A percentile compares a stretch with the other conserved stretches of the same genome.
Evolutionary conservation across 1,284 basidiomycete genomes (phyloP).

Genomic region (Pseudozyma sp.): DNA sequence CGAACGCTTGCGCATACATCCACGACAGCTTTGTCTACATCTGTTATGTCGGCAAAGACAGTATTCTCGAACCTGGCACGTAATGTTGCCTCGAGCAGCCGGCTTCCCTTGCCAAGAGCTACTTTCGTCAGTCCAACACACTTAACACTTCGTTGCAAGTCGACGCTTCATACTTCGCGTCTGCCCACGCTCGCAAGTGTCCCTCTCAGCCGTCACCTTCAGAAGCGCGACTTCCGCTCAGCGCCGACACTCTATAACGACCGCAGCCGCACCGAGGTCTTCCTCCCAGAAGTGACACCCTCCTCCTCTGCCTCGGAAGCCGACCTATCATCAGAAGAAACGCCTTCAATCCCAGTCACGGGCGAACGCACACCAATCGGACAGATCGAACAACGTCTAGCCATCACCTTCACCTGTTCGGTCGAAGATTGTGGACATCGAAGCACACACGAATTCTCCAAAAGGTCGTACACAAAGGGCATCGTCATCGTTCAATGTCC

Average conservation of each 20-base stretch:
- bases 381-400: constrained; percentile 58
- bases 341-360: constrained; percentile 38
- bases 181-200: not conserved
- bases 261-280: constrained; percentile 7
- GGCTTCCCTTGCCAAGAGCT: constrained; percentile 5
- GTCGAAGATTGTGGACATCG: constrained; percentile 78
- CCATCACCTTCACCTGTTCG: constrained; percentile 65
- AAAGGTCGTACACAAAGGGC: constrained; percentile 84
- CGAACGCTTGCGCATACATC: no score
- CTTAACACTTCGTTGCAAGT: constrained; percentile 8
- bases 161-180: not conserved
- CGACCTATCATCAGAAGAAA: not conserved
- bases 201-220: not conserved
- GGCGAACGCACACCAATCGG: constrained; percentile 48
- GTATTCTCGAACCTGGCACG: constrained; percentile 5
- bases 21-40: no score
- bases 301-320: constrained; percentile 1
- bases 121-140: not conserved
- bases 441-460: constrained; percentile 88
- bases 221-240: constrained; percentile 11
- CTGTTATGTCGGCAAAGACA: constrained; percentile 20
- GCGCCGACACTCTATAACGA: constrained; percentile 2
- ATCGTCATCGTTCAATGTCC: constrained; percentile 94
- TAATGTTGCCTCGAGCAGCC: constrained; percentile 29
- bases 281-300: constrained; percentile 19